Percentiles rank a stretch among this genome's conserved stretches.
These are phyloP conservation scores for Xerocomus spinulosus DNA, from an alignment of 768 basidiomycete genomes.

Conservation along the genomic window DNA sequence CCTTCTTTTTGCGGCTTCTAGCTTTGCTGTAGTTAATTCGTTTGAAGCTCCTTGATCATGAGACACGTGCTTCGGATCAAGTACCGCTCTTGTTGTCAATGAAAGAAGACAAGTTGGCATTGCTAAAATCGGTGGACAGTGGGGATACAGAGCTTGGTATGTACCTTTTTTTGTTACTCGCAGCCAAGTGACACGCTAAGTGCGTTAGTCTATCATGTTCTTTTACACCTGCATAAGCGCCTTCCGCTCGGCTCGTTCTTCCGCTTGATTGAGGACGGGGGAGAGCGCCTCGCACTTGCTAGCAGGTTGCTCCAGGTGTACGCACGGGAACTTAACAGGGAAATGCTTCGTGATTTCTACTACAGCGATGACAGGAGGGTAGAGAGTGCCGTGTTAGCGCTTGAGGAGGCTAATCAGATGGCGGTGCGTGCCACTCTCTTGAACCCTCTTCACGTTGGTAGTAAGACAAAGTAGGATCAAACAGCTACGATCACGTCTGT, in stretches of 20 bases:
- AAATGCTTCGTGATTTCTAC: slow-evolving; percentile 93
- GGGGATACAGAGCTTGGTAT: slow-evolving; percentile 92
- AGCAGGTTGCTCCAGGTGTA: slow-evolving; percentile 83
- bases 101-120: slow-evolving; percentile 88
- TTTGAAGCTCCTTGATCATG: slow-evolving; percentile 81
- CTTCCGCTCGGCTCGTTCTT: slow-evolving; percentile 90
- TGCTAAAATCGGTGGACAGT: slow-evolving; percentile 87
- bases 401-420: slow-evolving; percentile 76
- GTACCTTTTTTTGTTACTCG: slow-evolving; percentile 12
- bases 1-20: neutral
- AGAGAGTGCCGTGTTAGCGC: slow-evolving; percentile 84
- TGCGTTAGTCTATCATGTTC: slow-evolving; percentile 80
- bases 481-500: slow-evolving; percentile 64
- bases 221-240: slow-evolving; percentile 80
- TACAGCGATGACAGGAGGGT: slow-evolving; percentile 95
- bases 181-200: neutral
- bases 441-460: neutral
- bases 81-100: slow-evolving; percentile 90
- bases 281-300: slow-evolving; percentile 66
- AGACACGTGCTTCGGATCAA: slow-evolving; percentile 83
- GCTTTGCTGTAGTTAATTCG: neutral
- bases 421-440: slow-evolving; percentile 39
- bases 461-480: slow-evolving; percentile 54
- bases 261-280: slow-evolving; percentile 88
- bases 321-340: slow-evolving; percentile 83